Evolutionary conservation across 371 early-diverging fungal species (phyloP), one percentile per base, ranked within the genome.

Genomic region (Apophysomyces variabilis): DNA sequence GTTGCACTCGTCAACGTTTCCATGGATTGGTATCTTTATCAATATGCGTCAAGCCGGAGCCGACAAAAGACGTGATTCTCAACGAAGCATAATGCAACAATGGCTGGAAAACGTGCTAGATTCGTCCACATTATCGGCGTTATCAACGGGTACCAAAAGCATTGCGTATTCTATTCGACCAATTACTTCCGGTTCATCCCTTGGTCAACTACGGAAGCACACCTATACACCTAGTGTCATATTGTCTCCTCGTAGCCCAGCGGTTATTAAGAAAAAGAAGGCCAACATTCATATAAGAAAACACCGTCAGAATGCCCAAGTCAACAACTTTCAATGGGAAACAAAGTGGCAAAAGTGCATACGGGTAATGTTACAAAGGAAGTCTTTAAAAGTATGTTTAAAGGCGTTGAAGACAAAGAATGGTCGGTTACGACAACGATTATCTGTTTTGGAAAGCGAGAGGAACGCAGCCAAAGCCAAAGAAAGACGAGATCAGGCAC

Each of bases 391-490:
- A 21, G 21, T 9, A 9, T 21, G 16, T 16, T 5, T 50, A 11
- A 50, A 50, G 5, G 8, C 21, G 21, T 26, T 50, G 54, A 26
- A 50, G 54, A 50, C 54, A 8, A 50, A 50, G 21, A 50, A 50
- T 50, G 21, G 21, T 21, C 54, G 54, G 21, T 50, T 50, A 50
- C 54, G 54, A 5, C 54, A 21, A 50, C 54, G 54, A 0, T 21
- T 50, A 43, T 58, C 11, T 35, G 26, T 91, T 11, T 74, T 93
- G 39, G 91, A 91, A 69, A 82, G 72, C 57, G 89, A 92, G 71
- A 77, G 85, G 44, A 76, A 62, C 50, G 73, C 71, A 41, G 83
- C 77, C 35, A 60, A 76, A 16, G 78, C 73, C 43, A 89, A 86
- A 66, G 92, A 90, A 67, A 66, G 73, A 39, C 84, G 83, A 38